Evolutionary conservation across 2,329 filamentous ascomycete species (phyloP), one percentile per base, ranked within the genome.

Genomic region (Calonectria fujianensis): DNA sequence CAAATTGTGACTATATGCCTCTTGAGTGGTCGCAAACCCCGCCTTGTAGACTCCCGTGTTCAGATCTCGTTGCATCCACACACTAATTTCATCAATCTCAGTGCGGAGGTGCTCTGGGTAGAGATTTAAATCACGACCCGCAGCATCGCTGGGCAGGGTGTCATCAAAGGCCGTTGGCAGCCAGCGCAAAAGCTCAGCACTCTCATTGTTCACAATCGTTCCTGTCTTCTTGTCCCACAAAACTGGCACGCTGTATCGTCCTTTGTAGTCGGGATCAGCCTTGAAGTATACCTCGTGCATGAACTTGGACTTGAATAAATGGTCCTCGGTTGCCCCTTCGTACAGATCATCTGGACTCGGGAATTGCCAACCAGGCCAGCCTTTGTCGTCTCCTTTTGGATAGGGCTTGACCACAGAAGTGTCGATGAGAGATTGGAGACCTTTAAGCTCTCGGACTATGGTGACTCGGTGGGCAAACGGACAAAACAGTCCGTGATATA

Each of bases 131-230:
- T 89, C 74, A 92, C 80, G 41, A 87, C 69, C 67, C 1, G 51
- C 35, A 1, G 74, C 64, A 13, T 78, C 63, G 18, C 86, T 84
- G 1, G 88, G 87, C 1, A 92, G 80, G 18, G 93, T 80, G 64
- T 88, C 85, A 78, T 95, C 93, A 80, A 96, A 96, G 68, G 91
- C 93, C n/a, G 89, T 88, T 84, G 95, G 95, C 75, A 97, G 87
- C 93, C 96, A 96, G 80, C 94, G 91, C 79, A 96, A 95, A 80
- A 97, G 95, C 84, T 97, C 95, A 72, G 91, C 91, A 76, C 93
- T 94, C 87, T 96, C 95, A 78, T 97, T 97, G 87, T 91, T 95
- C 69, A 96, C 94, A 78, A 96, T 95, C 51, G 88, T 91, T 64
- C 91, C 90, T 63, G 87, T 87, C 82, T 93, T 90, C 82, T 91